Evolutionary conservation across 306 rosid genomes (phyloP).

Genomic region (Cucumis melo): DNA sequence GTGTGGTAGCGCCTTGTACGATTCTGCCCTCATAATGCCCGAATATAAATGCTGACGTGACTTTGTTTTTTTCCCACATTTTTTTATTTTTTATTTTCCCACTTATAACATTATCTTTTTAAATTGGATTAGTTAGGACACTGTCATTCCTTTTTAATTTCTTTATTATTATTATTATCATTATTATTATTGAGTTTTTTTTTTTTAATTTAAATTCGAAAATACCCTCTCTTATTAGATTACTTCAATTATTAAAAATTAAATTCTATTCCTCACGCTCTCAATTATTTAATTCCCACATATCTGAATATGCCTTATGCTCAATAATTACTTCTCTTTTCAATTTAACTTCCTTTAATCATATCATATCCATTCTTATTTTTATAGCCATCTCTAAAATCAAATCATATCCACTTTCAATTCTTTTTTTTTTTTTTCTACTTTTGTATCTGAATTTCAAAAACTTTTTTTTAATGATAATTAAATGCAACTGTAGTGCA

Average conservation of each 20-base stretch:
- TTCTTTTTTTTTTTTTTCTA: too few relatives aligned
- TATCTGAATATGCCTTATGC: background rate
- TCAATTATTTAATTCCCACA: slow-evolving; percentile 7
- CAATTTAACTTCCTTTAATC: background rate
- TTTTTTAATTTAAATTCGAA: background rate
- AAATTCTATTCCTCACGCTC: slow-evolving; percentile 4
- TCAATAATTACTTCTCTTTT: background rate
- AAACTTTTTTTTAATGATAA: too few relatives aligned
- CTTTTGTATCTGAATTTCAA: too few relatives aligned
- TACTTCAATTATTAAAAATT: background rate
- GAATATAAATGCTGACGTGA: slow-evolving; percentile 1
- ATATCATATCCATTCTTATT: background rate
- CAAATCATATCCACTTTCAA: too few relatives aligned
- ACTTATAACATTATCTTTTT: background rate
- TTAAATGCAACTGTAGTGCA: too few relatives aligned
- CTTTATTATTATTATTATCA: too few relatives aligned
- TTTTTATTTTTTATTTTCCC: background rate
- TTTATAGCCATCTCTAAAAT: too few relatives aligned
- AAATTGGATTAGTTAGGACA: background rate
- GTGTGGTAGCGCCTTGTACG: background rate
- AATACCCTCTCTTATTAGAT: background rate
- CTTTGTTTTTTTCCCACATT: background rate
- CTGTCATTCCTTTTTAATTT: background rate
- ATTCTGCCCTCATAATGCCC: background rate
- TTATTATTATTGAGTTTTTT: too few relatives aligned